Conservation (phyloP, 371 early-diverging fungal genomes). For the Mucor piriformis region DNA sequence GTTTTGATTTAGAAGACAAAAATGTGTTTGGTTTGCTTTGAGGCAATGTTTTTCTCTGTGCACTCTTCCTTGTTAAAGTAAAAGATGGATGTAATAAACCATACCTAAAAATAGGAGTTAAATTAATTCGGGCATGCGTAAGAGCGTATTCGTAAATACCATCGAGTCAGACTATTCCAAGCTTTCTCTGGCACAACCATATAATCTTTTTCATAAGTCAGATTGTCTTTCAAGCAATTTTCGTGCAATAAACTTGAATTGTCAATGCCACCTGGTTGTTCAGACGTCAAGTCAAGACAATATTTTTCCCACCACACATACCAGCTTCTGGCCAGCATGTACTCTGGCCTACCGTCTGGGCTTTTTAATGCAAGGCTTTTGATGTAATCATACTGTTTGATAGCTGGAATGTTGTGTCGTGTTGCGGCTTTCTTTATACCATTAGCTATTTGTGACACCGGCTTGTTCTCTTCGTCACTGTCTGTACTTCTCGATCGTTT, state of each 20-base stretch:
- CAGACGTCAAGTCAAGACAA: not conserved
- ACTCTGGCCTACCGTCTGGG: not conserved
- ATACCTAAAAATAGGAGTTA: not conserved
- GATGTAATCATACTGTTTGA: no score
- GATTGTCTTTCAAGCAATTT: not conserved
- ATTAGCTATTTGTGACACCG: no score
- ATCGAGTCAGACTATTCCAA: not conserved
- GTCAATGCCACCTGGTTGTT: not conserved
- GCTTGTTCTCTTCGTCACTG: no score
- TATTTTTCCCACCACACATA: not conserved
- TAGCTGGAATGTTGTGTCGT: no score
- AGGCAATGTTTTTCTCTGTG: no score
- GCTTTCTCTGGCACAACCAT: not conserved
- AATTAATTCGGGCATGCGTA: not conserved
- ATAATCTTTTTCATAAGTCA: conserved; percentile 2
- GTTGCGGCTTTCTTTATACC: no score
- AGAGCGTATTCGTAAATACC: not conserved
- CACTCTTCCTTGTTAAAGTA: no score
- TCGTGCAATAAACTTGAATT: not conserved
- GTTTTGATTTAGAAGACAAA: no score
- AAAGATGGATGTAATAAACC: not conserved
- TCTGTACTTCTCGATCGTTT: no score
- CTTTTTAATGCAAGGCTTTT: no score
- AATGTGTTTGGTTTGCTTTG: not conserved
- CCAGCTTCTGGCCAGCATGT: not conserved